Conservation (phyloP, 257 asterid genomes). For the Capsicum chinense region DNA sequence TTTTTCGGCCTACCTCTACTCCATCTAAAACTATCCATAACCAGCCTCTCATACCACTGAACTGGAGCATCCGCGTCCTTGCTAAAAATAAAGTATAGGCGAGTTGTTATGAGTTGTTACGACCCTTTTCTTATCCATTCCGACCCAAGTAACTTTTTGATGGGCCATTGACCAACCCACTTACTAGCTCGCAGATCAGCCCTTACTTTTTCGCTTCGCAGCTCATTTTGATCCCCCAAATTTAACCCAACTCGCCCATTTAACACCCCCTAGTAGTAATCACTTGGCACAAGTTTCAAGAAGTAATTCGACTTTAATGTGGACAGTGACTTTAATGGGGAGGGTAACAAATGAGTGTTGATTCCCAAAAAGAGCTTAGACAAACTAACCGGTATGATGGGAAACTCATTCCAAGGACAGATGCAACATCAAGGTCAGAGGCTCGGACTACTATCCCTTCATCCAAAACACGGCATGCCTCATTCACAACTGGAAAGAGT, state of each 20-base stretch:
- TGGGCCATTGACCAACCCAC: background rate
- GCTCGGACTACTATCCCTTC: conserved; percentile 90
- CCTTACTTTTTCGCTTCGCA: too few species aligned
- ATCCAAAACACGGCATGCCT: conserved; percentile 91
- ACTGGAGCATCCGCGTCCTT: too few species aligned
- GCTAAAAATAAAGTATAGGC: too few species aligned
- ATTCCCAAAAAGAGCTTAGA: background rate
- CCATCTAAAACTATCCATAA: too few species aligned
- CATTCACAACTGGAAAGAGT: conserved; percentile 93
- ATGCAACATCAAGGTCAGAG: conserved; percentile 91
- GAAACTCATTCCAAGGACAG: conserved; percentile 89
- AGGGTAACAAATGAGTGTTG: conserved; percentile 37
- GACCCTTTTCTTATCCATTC: background rate
- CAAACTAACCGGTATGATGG: conserved; percentile 23
- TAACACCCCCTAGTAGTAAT: conserved; percentile 16
- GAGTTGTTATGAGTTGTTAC: background rate
- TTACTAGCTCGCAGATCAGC: background rate
- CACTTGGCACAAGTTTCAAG: conserved; percentile 11
- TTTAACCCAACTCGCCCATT: background rate
- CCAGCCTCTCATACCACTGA: too few species aligned
- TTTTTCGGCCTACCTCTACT: too few species aligned
- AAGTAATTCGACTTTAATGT: background rate
- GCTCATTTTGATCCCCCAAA: background rate
- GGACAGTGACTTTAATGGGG: conserved; percentile 51
- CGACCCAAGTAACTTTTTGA: background rate